Evolutionary conservation across 345 rosid genomes (phyloP), one percentile per base, ranked within the genome.

Genomic region (Physaria fendleri): DNA sequence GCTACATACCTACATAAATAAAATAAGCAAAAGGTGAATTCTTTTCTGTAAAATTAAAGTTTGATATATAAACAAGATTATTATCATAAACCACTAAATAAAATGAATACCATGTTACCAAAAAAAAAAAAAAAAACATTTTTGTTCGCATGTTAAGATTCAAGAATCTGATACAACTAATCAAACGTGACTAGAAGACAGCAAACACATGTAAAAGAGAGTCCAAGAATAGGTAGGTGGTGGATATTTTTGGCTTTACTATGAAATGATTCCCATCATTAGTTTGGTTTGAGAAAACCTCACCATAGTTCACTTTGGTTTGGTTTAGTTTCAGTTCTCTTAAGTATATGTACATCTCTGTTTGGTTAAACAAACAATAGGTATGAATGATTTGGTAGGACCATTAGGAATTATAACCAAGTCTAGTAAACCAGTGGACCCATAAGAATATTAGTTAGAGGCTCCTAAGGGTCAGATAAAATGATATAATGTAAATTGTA

Each of bases 1-100:
- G 76, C 57, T 48, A 91, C 78, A 62, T 91, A 91, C 60, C 98
- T 91, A 45, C 57, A 54, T 17, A 14, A 37, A 61, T 9, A 15
- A 42, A 42, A 42, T 17, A 32, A 17, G n/a, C 25, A 44, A 68
- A 61, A 49, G 2, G 59, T 15, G 4, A 30, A 15, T 29, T 35
- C 12, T 24, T 8, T 10, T 35, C 3, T 68, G 46, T 40, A 56
- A 24, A n/a, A 27, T 28, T 24, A 2, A 37, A n/a, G 30, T 25
- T 46, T 29, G 13, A 22, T 15, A 42, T 14, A 30, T n/a, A 8
- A 21, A 11, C 28, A 32, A 33, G 44, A 54, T 42, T 1, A 30
- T 41, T 42, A 63, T 41, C 9, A 28, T 24, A n/a, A 65, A 37
- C 14, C 30, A 46, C 14, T 13, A 23, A 27, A 13, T 5, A 4